A percentile compares a stretch with the other conserved stretches of the same genome.
Conservation (phyloP, 805 yeast genomes). For the Candida insectorum region DNA sequence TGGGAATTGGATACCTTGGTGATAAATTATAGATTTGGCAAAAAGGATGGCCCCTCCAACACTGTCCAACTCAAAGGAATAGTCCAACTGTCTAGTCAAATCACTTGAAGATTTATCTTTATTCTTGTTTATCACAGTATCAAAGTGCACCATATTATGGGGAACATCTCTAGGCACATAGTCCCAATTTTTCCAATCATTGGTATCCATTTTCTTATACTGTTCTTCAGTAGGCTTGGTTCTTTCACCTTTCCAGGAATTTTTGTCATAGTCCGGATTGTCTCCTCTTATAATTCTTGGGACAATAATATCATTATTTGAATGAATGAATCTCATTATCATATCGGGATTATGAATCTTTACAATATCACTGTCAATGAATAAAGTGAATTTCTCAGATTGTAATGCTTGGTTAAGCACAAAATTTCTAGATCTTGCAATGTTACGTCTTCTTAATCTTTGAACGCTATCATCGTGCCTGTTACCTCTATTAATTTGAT, state of each 20-base stretch:
- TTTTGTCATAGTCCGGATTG: slow-evolving; percentile 32
- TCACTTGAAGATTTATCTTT: slow-evolving; percentile 7
- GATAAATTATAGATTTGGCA: slow-evolving; percentile 38
- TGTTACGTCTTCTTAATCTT: slow-evolving; percentile 29
- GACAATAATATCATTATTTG: slow-evolving; percentile 32
- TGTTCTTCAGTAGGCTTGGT: slow-evolving; percentile 28
- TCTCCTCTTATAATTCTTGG: slow-evolving; percentile 30
- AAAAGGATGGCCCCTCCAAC: slow-evolving; percentile 53
- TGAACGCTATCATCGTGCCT: slow-evolving; percentile 29
- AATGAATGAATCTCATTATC: slow-evolving; percentile 21
- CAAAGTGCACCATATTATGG: slow-evolving; percentile 28
- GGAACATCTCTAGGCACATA: slow-evolving; percentile 32
- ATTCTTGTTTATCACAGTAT: slow-evolving; percentile 9
- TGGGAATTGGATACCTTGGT: slow-evolving; percentile 47
- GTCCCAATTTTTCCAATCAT: slow-evolving; percentile 27
- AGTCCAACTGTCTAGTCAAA: slow-evolving; percentile 4
- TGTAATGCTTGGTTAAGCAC: slow-evolving; percentile 23
- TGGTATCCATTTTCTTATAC: slow-evolving; percentile 21
- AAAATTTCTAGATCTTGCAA: slow-evolving; percentile 37
- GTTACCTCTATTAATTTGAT: slow-evolving; percentile 15
- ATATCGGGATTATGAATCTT: slow-evolving; percentile 21
- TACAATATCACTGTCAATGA: slow-evolving; percentile 35
- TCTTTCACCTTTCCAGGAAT: slow-evolving; percentile 40
- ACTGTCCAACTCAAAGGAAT: slow-evolving; percentile 35
- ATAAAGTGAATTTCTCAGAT: slow-evolving; percentile 30